phyloP scores from a whole-genome alignment of 768 basidiomycete species.

The Russula emetica region DNA sequence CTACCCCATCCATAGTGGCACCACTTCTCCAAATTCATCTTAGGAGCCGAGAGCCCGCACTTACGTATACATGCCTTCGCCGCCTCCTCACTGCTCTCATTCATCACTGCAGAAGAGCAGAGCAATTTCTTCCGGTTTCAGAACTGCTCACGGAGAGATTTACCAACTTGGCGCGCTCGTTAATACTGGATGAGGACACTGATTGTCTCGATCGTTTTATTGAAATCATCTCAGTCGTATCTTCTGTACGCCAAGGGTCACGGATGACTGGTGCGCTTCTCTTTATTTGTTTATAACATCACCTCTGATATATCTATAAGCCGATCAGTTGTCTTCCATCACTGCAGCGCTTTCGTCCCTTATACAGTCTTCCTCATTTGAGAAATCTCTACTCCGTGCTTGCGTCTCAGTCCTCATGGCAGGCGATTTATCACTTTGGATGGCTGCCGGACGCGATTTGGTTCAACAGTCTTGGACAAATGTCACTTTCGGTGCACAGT shows the following conservation, averaged over 20 bases:
- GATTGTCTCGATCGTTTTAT: conserved; percentile 50
- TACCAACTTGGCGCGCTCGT: conserved; percentile 19
- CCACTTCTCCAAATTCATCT: conserved; percentile 58
- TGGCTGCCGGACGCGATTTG: conserved; percentile 48
- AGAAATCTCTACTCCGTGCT: conserved; percentile 36
- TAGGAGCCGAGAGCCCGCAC: conserved; percentile 37
- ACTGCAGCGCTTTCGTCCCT: conserved; percentile 34
- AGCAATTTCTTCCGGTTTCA: conserved; percentile 55
- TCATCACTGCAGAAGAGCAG: conserved; percentile 73
- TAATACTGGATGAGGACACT: conserved; percentile 22
- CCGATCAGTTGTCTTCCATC: conserved; percentile 38
- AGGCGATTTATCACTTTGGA: conserved; percentile 42
- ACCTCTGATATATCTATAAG: conserved; percentile 29
- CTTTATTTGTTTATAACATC: neutral
- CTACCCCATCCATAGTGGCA: conserved; percentile 56
- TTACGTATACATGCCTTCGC: conserved; percentile 55
- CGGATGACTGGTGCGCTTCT: conserved; percentile 53
- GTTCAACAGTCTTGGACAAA: conserved; percentile 46
- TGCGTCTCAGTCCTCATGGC: conserved; percentile 39
- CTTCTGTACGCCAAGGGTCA: conserved; percentile 67
- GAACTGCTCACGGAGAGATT: conserved; percentile 50
- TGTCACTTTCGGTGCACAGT: conserved; percentile 45
- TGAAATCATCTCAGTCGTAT: conserved; percentile 53
- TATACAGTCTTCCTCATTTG: conserved; percentile 31
- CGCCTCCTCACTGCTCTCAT: conserved; percentile 74